phyloP scores from a whole-genome alignment of 345 rosid genomes.

The Adansonia digitata region DNA sequence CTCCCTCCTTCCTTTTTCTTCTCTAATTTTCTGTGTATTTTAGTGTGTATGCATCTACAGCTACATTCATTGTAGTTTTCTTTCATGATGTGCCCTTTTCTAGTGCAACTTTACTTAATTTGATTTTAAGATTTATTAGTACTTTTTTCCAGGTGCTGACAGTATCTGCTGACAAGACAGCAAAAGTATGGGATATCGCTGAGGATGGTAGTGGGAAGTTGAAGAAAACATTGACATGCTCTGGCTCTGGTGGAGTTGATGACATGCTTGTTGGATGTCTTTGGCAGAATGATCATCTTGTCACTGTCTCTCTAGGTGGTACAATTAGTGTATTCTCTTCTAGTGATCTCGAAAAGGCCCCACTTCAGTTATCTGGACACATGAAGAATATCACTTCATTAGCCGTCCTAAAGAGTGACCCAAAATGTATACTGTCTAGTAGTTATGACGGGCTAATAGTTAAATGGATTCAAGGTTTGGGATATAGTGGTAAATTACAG shows the following conservation, averaged over 20 bases:
- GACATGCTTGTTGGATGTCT: conserved; percentile 97
- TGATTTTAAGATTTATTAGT: background rate
- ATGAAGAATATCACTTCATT: conserved; percentile 79
- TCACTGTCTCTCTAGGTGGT: conserved; percentile 91
- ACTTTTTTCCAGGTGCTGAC: conserved; percentile 62
- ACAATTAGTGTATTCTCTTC: conserved; percentile 71
- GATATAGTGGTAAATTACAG: conserved; percentile 69
- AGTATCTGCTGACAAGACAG: conserved; percentile 95
- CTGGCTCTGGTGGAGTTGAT: conserved; percentile 76
- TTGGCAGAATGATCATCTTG: conserved; percentile 85
- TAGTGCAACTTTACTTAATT: background rate
- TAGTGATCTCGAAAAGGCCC: conserved; percentile 67
- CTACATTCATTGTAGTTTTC: conserved; percentile 9
- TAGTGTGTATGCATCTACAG: conserved; percentile 4
- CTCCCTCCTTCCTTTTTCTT: fast-evolving
- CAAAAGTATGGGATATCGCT: conserved; percentile 86
- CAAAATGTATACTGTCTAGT: conserved; percentile 60
- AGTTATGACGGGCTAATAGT: conserved; percentile 91
- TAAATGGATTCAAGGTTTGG: conserved; percentile 86
- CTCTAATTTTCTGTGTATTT: background rate
- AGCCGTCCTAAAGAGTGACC: conserved; percentile 54
- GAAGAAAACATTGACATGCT: conserved; percentile 57
- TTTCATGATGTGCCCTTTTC: background rate
- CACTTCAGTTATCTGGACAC: conserved; percentile 71
- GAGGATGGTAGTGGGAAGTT: conserved; percentile 65